A percentile compares a stretch with the other conserved stretches of the same genome.
Evolutionary conservation across 768 basidiomycete genomes (phyloP).

Genomic region (Strobilomyces echinocephalus): DNA sequence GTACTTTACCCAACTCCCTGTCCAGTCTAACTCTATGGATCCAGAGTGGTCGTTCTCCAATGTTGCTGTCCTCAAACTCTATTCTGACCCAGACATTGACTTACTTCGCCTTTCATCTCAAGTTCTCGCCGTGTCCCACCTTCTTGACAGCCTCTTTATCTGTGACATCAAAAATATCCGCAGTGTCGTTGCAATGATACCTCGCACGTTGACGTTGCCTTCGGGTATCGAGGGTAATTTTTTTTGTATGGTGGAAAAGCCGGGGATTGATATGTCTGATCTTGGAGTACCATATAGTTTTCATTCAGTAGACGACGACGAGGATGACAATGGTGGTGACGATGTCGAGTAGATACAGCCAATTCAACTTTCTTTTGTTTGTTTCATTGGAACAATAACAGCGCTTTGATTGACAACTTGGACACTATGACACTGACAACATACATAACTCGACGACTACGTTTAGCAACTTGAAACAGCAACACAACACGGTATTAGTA

Average conservation of each 20-base stretch:
- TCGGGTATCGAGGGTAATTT: neutral
- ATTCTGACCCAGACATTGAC: slow-evolving; percentile 13
- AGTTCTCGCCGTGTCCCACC: slow-evolving; percentile 14
- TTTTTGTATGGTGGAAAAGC: neutral
- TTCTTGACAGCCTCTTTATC: neutral
- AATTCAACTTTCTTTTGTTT: too few species aligned
- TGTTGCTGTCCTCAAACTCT: slow-evolving; percentile 2
- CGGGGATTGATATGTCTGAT: neutral
- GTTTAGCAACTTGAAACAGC: too few species aligned
- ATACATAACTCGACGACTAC: too few species aligned
- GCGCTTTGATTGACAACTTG: too few species aligned
- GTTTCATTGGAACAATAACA: too few species aligned
- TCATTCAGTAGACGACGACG: neutral
- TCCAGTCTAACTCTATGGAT: neutral
- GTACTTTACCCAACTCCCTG: neutral
- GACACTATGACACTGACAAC: too few species aligned
- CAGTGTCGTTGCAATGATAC: neutral
- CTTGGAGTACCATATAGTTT: neutral
- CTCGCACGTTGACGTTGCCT: neutral
- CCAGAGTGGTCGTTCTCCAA: neutral
- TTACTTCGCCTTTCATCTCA: slow-evolving; percentile 17
- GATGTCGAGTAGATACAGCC: neutral
- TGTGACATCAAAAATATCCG: neutral
- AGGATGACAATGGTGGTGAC: neutral
- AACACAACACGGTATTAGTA: too few species aligned